Percentiles rank a stretch among this genome's conserved stretches.
Evolutionary conservation across 257 asterid species (phyloP).

Genomic region (Solanum sparsipilum): DNA sequence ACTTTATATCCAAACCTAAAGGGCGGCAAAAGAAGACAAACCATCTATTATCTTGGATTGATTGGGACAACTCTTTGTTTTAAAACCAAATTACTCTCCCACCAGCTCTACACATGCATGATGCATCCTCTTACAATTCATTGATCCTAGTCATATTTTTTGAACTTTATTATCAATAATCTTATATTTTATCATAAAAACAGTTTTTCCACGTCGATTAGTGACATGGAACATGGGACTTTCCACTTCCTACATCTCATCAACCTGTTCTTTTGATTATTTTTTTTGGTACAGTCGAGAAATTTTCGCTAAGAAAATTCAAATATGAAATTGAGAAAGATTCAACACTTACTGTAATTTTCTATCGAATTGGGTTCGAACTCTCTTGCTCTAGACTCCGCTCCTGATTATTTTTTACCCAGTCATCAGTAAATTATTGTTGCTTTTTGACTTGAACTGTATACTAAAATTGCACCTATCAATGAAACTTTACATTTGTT

Average conservation of each 20-base stretch:
- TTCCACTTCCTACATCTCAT: not conserved
- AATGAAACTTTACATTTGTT: not conserved
- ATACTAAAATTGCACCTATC: not conserved
- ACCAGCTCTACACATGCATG: not conserved
- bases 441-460: not conserved
- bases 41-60: not conserved
- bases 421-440: not conserved
- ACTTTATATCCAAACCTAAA: not conserved
- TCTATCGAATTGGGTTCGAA: not conserved
- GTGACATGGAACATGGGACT: slow-evolving; percentile 1
- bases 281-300: not conserved
- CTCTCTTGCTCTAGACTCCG: not conserved
- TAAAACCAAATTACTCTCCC: not conserved
- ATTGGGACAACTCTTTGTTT: not conserved
- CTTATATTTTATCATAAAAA: too few species aligned
- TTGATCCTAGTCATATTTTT: not conserved
- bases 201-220: not conserved
- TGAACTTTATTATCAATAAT: not conserved
- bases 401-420: not conserved
- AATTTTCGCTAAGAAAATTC: not conserved
- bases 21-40: not conserved
- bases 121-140: not conserved
- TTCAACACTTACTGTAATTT: not conserved
- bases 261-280: not conserved
- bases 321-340: not conserved